Conservation (phyloP, 2,329 filamentous ascomycete species). For the Stemphylium vesicarium region DNA sequence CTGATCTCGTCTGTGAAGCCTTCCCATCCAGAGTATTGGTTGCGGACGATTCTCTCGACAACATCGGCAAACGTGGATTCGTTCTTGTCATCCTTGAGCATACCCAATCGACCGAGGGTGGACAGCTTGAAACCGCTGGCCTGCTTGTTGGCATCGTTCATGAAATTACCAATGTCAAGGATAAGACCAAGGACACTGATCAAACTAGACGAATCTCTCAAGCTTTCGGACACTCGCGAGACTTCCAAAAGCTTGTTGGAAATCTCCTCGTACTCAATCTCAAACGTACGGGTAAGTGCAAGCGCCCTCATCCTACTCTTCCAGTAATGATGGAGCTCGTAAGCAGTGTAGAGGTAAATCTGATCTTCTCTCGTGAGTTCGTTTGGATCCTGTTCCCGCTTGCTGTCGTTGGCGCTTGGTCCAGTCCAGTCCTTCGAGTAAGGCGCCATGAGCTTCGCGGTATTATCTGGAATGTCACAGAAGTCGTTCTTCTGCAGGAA, state of each 20-base stretch:
- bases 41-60: constrained; percentile 93
- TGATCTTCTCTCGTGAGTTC: constrained; percentile 96
- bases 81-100: constrained; percentile 99
- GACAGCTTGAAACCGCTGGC: constrained; percentile 97
- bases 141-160: constrained; percentile 99
- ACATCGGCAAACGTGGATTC: constrained; percentile 94
- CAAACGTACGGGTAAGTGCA: constrained; percentile 80
- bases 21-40: constrained; percentile 96
- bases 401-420: constrained; percentile 76
- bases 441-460: constrained; percentile 87
- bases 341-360: constrained; percentile 91
- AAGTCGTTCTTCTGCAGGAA: constrained; percentile 93
- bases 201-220: constrained; percentile 87
- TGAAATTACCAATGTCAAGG: constrained; percentile 98
- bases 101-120: constrained; percentile 87
- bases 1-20: constrained; percentile 83
- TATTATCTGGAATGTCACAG: constrained; percentile 90
- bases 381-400: constrained; percentile 81
- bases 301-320: constrained; percentile 95
- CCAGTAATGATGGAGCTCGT: constrained; percentile 97
- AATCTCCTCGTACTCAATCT: constrained; percentile 90
- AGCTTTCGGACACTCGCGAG: constrained; percentile 84
- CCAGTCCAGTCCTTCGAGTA: constrained; percentile 98
- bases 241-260: constrained; percentile 83
- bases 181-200: constrained; percentile 98